Evolutionary conservation across 2,329 filamentous ascomycete genomes (phyloP).

Genomic region (Teratosphaeria nubilosa): DNA sequence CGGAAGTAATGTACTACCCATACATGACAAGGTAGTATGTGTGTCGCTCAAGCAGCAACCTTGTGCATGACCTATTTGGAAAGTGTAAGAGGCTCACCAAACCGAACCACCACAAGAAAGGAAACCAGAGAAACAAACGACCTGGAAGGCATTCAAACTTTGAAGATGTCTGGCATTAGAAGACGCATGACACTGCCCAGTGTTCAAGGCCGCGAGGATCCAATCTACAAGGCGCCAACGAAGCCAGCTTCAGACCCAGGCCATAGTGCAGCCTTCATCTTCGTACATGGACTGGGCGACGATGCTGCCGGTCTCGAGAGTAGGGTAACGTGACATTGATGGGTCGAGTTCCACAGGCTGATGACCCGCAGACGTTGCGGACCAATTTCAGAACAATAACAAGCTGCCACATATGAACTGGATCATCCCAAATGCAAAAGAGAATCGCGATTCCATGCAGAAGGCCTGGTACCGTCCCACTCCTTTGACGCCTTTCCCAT

Average conservation of each 20-base stretch:
- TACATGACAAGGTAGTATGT: neutral
- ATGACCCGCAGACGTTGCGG: conserved; percentile 14
- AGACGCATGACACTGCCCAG: conserved; percentile 23
- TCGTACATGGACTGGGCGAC: conserved; percentile 35
- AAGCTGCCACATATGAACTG: conserved; percentile 41
- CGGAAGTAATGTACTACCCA: neutral
- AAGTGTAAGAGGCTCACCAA: neutral
- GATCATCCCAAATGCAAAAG: conserved; percentile 41
- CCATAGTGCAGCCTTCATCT: conserved; percentile 35
- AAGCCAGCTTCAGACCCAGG: conserved; percentile 25
- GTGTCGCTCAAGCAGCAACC: neutral
- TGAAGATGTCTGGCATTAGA: neutral
- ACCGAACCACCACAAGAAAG: neutral
- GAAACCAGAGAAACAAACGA: neutral
- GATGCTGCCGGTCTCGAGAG: conserved; percentile 35
- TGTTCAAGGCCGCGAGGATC: conserved; percentile 18
- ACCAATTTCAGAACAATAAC: conserved; percentile 35
- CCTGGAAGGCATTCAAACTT: neutral
- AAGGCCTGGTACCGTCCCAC: conserved; percentile 32
- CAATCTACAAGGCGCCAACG: conserved; percentile 29
- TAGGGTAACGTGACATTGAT: conserved; percentile 9
- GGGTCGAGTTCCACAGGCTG: neutral
- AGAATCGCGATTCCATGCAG: conserved; percentile 36
- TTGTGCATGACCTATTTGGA: neutral
- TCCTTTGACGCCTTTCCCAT: conserved; percentile 16